Evolutionary conservation across 2,329 filamentous ascomycete genomes (phyloP).

Genomic region (Zymoseptoria crescenta): DNA sequence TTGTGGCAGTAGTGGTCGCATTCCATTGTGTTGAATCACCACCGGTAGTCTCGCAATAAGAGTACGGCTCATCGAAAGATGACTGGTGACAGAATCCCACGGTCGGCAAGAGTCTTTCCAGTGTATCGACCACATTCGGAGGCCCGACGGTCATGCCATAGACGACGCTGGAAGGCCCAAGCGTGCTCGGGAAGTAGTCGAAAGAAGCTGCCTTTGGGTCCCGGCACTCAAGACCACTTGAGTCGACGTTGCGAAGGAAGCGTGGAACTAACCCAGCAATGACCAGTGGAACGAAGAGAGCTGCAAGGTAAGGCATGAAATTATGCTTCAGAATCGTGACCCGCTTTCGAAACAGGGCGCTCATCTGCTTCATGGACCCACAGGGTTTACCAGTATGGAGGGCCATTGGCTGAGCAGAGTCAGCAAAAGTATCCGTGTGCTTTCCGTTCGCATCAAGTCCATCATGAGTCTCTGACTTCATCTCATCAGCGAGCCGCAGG

Average conservation of each 20-base stretch:
- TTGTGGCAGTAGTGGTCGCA: not conserved
- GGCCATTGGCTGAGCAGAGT: slow-evolving; percentile 3
- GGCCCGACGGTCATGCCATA: slow-evolving; percentile 4
- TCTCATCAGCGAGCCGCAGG: slow-evolving; percentile 73
- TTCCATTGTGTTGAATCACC: not conserved
- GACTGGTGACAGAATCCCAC: slow-evolving; percentile 4
- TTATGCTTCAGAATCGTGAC: slow-evolving; percentile 68
- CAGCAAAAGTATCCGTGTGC: not conserved
- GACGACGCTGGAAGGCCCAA: slow-evolving; percentile 1
- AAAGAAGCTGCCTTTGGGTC: slow-evolving; percentile 3
- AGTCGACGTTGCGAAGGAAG: slow-evolving; percentile 37
- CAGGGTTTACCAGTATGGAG: slow-evolving; percentile 13
- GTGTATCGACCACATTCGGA: not conserved
- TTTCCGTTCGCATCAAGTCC: not conserved
- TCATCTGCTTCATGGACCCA: slow-evolving; percentile 49
- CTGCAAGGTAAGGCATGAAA: slow-evolving; percentile 64
- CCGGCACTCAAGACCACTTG: slow-evolving; percentile 47
- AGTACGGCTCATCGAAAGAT: not conserved
- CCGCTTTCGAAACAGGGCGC: slow-evolving; percentile 68
- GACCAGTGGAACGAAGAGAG: slow-evolving; percentile 66
- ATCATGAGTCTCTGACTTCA: slow-evolving; percentile 6
- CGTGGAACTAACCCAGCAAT: slow-evolving; percentile 72
- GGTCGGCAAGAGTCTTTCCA: slow-evolving; percentile 5
- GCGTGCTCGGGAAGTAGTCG: not conserved
- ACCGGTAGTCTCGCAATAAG: not conserved